Percentiles rank a stretch among this genome's conserved stretches.
Evolutionary conservation across 306 rosid genomes (phyloP).

Genomic region (Betula pendula): DNA sequence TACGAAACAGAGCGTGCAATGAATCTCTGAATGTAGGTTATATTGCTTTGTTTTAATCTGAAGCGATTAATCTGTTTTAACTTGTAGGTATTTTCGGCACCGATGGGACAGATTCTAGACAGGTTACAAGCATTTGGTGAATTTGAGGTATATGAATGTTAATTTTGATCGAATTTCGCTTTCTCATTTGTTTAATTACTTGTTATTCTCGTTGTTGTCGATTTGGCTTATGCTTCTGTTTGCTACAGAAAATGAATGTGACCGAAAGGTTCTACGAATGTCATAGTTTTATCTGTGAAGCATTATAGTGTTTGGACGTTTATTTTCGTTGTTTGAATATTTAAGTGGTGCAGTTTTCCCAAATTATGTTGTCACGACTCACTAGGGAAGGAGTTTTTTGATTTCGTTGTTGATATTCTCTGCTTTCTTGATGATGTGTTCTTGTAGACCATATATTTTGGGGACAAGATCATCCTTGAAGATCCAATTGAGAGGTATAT

Average conservation of each 20-base stretch:
- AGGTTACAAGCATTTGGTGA: constrained; percentile 88
- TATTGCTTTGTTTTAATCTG: constrained; percentile 29
- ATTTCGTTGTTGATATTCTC: not conserved
- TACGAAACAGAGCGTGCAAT: constrained; percentile 21
- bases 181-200: not conserved
- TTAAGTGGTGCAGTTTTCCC: not conserved
- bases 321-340: not conserved
- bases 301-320: not conserved
- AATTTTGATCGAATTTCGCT: constrained; percentile 5
- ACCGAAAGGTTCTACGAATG: not conserved
- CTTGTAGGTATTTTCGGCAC: constrained; percentile 77
- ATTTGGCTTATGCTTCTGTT: constrained; percentile 18
- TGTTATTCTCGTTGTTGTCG: not conserved
- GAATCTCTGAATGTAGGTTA: constrained; percentile 24
- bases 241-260: not conserved
- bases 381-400: not conserved
- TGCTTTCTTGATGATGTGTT: constrained; percentile 17
- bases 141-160: constrained; percentile 65
- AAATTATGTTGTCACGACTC: not conserved
- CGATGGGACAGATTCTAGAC: constrained; percentile 90
- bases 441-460: constrained; percentile 67
- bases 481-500: constrained; percentile 87
- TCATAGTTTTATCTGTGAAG: not conserved
- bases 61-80: constrained; percentile 22
- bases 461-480: constrained; percentile 88